Evolutionary conservation across 116 monocot species (phyloP).

Genomic region (Zostera marina): DNA sequence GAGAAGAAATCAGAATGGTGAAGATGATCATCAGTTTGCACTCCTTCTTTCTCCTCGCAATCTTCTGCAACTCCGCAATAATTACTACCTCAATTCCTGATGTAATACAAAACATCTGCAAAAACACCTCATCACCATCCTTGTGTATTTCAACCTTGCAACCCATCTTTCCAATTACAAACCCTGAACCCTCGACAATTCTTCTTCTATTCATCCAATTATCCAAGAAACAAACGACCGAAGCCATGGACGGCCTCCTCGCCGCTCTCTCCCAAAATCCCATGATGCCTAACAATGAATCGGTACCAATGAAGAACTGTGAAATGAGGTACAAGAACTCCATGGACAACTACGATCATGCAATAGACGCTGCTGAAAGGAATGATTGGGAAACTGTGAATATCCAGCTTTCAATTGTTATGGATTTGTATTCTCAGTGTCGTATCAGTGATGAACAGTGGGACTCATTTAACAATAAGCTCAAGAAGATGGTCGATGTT

Average conservation of each 20-base stretch:
- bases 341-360: not conserved
- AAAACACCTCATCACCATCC: not conserved
- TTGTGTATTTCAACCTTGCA: not conserved
- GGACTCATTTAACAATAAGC: too few species aligned
- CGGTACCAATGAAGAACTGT: not conserved
- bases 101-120: too few species aligned
- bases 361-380: not conserved
- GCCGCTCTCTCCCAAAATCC: not conserved
- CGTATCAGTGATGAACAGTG: too few species aligned
- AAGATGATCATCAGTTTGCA: too few species aligned
- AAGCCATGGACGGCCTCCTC: not conserved
- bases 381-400: not conserved
- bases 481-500: too few species aligned
- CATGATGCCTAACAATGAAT: not conserved
- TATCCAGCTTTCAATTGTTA: not conserved
- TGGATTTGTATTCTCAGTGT: conserved; percentile 2
- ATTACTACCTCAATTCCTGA: too few species aligned
- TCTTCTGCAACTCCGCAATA: too few species aligned
- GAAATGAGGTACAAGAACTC: not conserved
- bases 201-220: not conserved
- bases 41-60: too few species aligned
- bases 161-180: not conserved
- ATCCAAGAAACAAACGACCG: not conserved
- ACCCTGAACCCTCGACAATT: not conserved
- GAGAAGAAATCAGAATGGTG: too few species aligned